Conservation (phyloP, 2,329 filamentous ascomycete genomes). For the Colletotrichum trifolii region DNA sequence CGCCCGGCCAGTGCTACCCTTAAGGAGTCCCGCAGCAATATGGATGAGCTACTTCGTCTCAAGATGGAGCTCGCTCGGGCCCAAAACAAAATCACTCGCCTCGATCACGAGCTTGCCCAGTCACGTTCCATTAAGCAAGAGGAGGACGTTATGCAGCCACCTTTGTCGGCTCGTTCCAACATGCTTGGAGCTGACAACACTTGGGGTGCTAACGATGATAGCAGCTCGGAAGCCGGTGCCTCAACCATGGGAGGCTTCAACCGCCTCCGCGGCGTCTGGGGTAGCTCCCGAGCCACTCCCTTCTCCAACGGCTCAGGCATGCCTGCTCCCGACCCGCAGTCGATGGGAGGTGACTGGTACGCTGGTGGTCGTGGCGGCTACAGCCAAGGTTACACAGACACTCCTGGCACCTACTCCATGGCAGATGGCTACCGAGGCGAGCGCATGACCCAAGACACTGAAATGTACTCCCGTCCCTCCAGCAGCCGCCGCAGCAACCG, state of each 20-base stretch:
- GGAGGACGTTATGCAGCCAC: constrained; percentile 36
- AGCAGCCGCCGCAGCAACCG: constrained; percentile 54
- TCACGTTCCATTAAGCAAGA: constrained; percentile 70
- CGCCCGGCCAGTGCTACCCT: constrained; percentile 63
- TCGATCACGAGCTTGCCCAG: constrained; percentile 77
- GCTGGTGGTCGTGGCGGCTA: constrained; percentile 52
- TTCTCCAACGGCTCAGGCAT: constrained; percentile 41
- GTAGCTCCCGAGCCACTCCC: constrained; percentile 57
- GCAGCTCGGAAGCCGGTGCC: constrained; percentile 67
- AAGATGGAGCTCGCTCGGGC: constrained; percentile 79
- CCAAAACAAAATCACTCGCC: constrained; percentile 75
- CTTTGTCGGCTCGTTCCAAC: constrained; percentile 4
- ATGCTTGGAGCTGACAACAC: constrained; percentile 49
- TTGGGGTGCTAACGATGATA: constrained; percentile 67
- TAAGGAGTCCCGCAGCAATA: constrained; percentile 54
- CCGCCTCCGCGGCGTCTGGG: constrained; percentile 68
- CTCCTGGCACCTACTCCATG: constrained; percentile 46
- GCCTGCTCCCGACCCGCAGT: constrained; percentile 48
- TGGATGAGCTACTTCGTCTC: constrained; percentile 72
- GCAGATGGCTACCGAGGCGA: constrained; percentile 58
- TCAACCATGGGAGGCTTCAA: constrained; percentile 63
- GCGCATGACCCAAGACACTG: constrained; percentile 60
- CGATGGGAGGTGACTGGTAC: constrained; percentile 55
- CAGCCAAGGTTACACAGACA: constrained; percentile 55
- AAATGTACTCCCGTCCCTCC: constrained; percentile 56